Evolutionary conservation across 2,329 filamentous ascomycete genomes (phyloP).

Genomic region (Pestalotiopsis fici): DNA sequence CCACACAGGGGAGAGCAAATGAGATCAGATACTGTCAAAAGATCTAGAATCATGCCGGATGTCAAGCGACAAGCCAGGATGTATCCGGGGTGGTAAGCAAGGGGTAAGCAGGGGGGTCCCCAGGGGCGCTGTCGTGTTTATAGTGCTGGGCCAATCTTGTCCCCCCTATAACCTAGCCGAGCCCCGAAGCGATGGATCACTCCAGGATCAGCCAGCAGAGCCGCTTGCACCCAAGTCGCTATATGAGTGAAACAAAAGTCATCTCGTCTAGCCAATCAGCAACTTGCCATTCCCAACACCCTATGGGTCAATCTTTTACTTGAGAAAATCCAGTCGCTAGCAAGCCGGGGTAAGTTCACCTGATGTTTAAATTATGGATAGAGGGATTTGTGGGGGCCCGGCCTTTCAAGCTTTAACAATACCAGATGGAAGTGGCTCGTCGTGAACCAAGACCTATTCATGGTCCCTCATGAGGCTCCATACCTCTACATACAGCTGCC

Average conservation of each 20-base stretch:
- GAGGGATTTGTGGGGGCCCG: background rate
- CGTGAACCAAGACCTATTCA: background rate
- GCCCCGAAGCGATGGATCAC: constrained; percentile 1
- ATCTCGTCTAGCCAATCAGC: constrained; percentile 1
- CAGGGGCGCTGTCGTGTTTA: background rate
- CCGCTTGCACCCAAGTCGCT: background rate
- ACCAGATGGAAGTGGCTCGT: too few relatives aligned
- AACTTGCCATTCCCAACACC: background rate
- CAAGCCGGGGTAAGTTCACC: background rate
- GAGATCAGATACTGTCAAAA: background rate
- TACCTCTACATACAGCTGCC: background rate
- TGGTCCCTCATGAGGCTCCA: background rate
- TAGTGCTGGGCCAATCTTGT: background rate
- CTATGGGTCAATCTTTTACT: background rate
- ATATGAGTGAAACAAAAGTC: constrained; percentile 3
- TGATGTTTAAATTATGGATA: constrained; percentile 5
- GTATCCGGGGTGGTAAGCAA: background rate
- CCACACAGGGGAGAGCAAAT: background rate
- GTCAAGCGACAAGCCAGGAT: background rate
- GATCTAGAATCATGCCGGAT: background rate
- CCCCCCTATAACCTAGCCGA: background rate
- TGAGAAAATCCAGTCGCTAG: background rate
- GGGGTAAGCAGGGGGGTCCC: background rate
- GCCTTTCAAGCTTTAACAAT: background rate
- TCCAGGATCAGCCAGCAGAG: background rate